phyloP scores from a whole-genome alignment of 1,139 yeast species.

The Zygosaccharomyces pseudobailii region DNA sequence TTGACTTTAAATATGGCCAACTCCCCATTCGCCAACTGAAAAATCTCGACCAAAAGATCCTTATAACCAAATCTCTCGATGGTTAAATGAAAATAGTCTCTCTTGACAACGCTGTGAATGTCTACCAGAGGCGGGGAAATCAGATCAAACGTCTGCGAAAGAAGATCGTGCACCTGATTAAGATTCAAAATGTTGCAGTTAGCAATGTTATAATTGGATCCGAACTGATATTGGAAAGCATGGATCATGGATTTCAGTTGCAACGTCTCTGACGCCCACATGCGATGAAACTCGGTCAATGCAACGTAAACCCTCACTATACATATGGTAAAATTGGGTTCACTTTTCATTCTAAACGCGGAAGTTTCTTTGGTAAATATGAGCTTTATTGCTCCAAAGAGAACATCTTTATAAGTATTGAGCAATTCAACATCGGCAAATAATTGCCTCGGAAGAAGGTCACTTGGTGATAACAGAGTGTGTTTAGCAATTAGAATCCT shows the following conservation, averaged over 20 bases:
- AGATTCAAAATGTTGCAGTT: constrained; percentile 11
- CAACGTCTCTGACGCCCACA: constrained; percentile 2
- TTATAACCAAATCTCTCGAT: constrained; percentile 11
- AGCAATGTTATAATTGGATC: constrained; percentile 14
- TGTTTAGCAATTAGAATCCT: constrained; percentile 4
- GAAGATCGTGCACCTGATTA: constrained; percentile 18
- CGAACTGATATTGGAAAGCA: constrained; percentile 16
- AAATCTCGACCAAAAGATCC: constrained; percentile 29
- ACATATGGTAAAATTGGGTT: constrained; percentile 13
- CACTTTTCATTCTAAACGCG: constrained; percentile 11
- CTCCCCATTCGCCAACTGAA: constrained; percentile 23
- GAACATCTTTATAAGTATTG: constrained; percentile 10
- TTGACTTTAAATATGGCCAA: constrained; percentile 36
- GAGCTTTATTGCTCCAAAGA: constrained; percentile 12
- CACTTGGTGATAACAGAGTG: neutral
- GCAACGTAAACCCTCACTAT: constrained; percentile 11
- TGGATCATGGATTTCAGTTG: constrained; percentile 11
- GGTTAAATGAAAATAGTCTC: constrained; percentile 19
- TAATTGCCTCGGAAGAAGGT: constrained; percentile 1
- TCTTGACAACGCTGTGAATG: constrained; percentile 13
- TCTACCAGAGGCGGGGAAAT: constrained; percentile 19
- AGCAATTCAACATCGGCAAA: constrained; percentile 10
- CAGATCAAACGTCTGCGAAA: constrained; percentile 14
- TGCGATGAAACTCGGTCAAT: constrained; percentile 6
- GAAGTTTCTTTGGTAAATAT: constrained; percentile 12